A percentile compares a stretch with the other conserved stretches of the same genome.
phyloP scores from a whole-genome alignment of 208 protist genomes.

The Trypanosoma avium region DNA sequence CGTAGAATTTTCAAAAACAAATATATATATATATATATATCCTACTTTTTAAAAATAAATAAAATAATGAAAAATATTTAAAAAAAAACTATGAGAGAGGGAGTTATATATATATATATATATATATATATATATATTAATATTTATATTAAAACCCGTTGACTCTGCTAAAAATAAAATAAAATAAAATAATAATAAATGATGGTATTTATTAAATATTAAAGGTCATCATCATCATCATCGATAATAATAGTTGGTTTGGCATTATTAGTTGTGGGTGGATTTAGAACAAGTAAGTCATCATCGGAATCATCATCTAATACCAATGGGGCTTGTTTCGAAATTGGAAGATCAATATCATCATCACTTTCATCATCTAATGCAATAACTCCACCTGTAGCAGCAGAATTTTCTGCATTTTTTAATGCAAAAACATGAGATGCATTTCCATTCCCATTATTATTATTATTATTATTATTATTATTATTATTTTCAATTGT shows the following conservation, averaged over 20 bases:
- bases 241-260: slow-evolving; percentile 15
- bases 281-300: slow-evolving; percentile 7
- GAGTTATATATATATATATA: too few relatives aligned
- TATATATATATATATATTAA: too few relatives aligned
- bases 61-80: neutral
- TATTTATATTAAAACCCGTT: too few relatives aligned
- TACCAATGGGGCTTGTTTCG: neutral
- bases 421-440: neutral
- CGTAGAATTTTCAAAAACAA: too few relatives aligned
- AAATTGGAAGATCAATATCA: slow-evolving; percentile 5
- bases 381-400: neutral
- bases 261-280: neutral
- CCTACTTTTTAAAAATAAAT: neutral
- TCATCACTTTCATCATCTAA: slow-evolving; percentile 18
- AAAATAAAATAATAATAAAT: neutral
- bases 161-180: too few relatives aligned
- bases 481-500: too few relatives aligned
- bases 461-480: too few relatives aligned
- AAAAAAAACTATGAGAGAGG: neutral
- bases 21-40: neutral
- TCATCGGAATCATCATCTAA: slow-evolving; percentile 28
- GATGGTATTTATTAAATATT: neutral
- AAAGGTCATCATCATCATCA: slow-evolving; percentile 28
- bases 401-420: neutral
- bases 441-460: neutral